Evolutionary conservation across 169 alveolate genomes (phyloP), one percentile per base, ranked within the genome.

Genomic region (Plasmodium yoelii): DNA sequence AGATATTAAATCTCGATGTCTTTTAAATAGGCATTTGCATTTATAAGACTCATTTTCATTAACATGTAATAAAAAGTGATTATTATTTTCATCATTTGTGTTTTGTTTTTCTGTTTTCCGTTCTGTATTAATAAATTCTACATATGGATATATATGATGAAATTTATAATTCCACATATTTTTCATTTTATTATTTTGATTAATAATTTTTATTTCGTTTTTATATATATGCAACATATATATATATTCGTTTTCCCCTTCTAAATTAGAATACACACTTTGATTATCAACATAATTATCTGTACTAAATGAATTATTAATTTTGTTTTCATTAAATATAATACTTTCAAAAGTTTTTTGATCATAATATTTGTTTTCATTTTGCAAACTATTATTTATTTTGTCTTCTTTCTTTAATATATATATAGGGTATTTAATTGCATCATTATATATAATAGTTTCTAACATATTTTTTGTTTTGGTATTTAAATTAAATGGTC

Each of bases 81-180:
- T 44, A 7, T 59, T 57, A 28, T 47, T n/a, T 34, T 34, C 42
- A 34, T 34, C 42, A 4, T 34, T 34, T 34, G 2, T 34, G 42
- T 34, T 34, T 0, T 34, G 42, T 3, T 34, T 34, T 34, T 34
- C 42, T 34, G 42, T 34, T 34, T 34, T 34, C 4, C 42, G 42
- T 3, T 34, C 42, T 1, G n/a, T 47, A 7, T 26, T 34, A 9
- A 47, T 5, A 49, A 75, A 63, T 42, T 75, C 77, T 5, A 75
- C 59, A 49, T 61, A 75, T 19, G 88, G 88, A 19, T 75, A 75
- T 28, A 75, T 63, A 26, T 64, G 53, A 49, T 67, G 15, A 57
- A 75, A 75, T 44, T 75, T 75, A 56, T 75, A 34, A 2, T 3
- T 75, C 88, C 88, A 75, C 88, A 75, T 75, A 24, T 75, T 56